Evolutionary conservation across 495 filamentous ascomycete genomes (phyloP).

Genomic region (Penicillium cataractarum): DNA sequence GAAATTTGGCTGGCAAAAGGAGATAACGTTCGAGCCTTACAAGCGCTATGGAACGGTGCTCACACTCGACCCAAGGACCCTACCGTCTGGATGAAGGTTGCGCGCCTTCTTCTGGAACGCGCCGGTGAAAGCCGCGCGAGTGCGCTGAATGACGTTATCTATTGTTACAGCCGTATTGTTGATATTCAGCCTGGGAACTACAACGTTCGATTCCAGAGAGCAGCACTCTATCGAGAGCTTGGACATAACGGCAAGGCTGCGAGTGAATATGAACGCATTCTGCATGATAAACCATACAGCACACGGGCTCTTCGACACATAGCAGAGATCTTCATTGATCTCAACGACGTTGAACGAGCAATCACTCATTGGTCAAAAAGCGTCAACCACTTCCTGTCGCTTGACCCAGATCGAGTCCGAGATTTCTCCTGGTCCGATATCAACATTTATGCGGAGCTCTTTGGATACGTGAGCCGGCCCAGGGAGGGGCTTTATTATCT

Average conservation of each 20-base stretch:
- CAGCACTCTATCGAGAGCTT: conserved; percentile 60
- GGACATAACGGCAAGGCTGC: conserved; percentile 60
- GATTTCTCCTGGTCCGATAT: conserved; percentile 81
- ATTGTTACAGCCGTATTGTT: conserved; percentile 73
- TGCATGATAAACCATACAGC: conserved; percentile 62
- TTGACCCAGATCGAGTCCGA: conserved; percentile 50
- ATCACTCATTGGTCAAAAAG: conserved; percentile 63
- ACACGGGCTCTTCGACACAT: conserved; percentile 62
- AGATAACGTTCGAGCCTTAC: conserved; percentile 66
- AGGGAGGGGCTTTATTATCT: conserved; percentile 66
- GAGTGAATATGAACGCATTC: conserved; percentile 63
- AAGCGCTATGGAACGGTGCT: conserved; percentile 70
- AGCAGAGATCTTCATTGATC: conserved; percentile 66
- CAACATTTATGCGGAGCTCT: conserved; percentile 82
- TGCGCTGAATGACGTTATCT: conserved; percentile 59
- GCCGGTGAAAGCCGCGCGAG: conserved; percentile 55
- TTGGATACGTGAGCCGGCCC: conserved; percentile 62
- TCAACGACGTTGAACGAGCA: conserved; percentile 58
- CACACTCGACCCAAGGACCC: conserved; percentile 71
- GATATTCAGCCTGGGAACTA: conserved; percentile 60
- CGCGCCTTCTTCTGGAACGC: conserved; percentile 65
- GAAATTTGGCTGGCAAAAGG: conserved; percentile 72
- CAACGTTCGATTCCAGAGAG: conserved; percentile 62
- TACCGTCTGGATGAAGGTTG: conserved; percentile 68
- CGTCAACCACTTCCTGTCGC: conserved; percentile 56